Evolutionary conservation across 1,284 basidiomycete genomes (phyloP).

Genomic region (Rugosomyces carneus): DNA sequence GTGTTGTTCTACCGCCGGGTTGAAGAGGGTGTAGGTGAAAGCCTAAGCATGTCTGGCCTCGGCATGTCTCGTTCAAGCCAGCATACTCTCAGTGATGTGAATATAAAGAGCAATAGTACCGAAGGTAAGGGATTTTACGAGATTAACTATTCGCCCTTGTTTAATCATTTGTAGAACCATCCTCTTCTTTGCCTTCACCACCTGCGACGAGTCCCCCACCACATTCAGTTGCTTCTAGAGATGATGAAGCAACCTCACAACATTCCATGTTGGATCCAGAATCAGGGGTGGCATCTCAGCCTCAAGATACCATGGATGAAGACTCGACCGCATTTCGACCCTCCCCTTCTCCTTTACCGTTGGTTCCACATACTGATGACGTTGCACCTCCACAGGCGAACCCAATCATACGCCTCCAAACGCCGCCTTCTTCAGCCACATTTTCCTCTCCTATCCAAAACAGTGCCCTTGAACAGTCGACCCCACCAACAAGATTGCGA

Average conservation of each 20-base stretch:
- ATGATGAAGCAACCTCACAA: constrained; percentile 1
- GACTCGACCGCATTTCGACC: background rate
- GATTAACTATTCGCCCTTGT: background rate
- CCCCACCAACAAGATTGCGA: background rate
- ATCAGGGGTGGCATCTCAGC: background rate
- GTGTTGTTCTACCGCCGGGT: constrained; percentile 26
- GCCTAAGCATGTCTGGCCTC: constrained; percentile 19
- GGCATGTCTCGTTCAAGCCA: constrained; percentile 4
- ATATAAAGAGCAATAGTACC: background rate
- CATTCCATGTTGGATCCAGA: constrained; percentile 4
- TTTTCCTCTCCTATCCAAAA: background rate
- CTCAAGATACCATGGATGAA: background rate
- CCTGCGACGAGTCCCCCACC: constrained; percentile 18
- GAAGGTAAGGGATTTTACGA: constrained; percentile 7
- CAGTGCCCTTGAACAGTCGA: background rate
- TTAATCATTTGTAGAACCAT: constrained; percentile 3
- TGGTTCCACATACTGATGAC: background rate
- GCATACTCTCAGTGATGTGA: background rate
- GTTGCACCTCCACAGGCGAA: background rate
- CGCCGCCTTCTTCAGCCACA: background rate
- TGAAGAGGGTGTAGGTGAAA: constrained; percentile 34
- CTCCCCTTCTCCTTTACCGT: background rate
- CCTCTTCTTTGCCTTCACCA: constrained; percentile 20
- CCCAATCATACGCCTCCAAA: background rate
- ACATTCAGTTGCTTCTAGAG: constrained; percentile 6